Conservation (phyloP, 2,329 filamentous ascomycete species). For the Phialemonium atrogriseum region DNA sequence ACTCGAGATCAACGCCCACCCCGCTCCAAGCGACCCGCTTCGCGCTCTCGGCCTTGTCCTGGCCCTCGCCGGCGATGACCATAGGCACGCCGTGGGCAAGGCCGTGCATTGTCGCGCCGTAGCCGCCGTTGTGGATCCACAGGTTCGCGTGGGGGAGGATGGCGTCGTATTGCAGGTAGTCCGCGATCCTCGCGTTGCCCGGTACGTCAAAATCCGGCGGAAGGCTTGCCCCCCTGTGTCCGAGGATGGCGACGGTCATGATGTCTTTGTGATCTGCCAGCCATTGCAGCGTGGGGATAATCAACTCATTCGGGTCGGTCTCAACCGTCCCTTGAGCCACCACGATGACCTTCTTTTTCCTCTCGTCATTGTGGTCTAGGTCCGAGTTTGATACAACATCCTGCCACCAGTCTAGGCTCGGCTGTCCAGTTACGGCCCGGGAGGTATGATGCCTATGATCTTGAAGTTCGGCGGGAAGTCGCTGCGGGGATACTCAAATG, state of each 20-base stretch:
- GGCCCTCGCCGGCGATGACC: slow-evolving; percentile 30
- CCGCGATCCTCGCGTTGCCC: slow-evolving; percentile 22
- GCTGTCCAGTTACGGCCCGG: slow-evolving; percentile 3
- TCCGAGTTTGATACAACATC: slow-evolving; percentile 21
- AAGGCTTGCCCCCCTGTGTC: slow-evolving; percentile 21
- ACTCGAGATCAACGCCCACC: slow-evolving; percentile 23
- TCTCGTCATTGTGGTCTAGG: slow-evolving; percentile 14
- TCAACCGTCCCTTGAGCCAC: slow-evolving; percentile 32
- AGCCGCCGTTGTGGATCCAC: slow-evolving; percentile 32
- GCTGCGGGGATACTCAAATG: slow-evolving; percentile 27
- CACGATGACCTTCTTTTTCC: slow-evolving; percentile 26
- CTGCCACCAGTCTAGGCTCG: slow-evolving; percentile 23
- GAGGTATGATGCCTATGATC: slow-evolving; percentile 25
- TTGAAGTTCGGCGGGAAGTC: slow-evolving; percentile 26
- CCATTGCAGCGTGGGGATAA: slow-evolving; percentile 27
- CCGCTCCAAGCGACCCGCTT: slow-evolving; percentile 23
- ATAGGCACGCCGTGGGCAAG: slow-evolving; percentile 30
- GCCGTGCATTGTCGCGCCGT: slow-evolving; percentile 30
- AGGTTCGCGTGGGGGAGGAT: slow-evolving; percentile 25
- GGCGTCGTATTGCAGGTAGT: slow-evolving; percentile 29
- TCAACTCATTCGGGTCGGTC: slow-evolving; percentile 26
- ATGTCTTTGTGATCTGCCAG: slow-evolving; percentile 17
- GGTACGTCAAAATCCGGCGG: slow-evolving; percentile 13
- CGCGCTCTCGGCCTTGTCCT: slow-evolving; percentile 32
- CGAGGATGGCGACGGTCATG: slow-evolving; percentile 26